Base-by-base conservation (phyloP, 202 grass and related monocot genomes). In the Brachypodium distachyon region DNA sequence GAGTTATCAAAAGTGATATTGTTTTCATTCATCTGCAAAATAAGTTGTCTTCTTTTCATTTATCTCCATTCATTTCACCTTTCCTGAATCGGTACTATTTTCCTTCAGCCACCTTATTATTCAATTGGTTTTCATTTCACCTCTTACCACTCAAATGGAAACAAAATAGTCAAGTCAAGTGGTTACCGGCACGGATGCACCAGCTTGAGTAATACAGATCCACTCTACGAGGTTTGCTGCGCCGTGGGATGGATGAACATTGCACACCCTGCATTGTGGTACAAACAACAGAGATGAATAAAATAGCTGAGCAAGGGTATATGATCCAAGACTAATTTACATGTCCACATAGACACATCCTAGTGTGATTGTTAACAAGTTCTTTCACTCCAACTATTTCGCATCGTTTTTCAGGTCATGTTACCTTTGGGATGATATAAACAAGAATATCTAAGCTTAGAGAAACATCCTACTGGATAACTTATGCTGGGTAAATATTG, bases 191-290 rank as follows among this genome's bases (percentile, higher is more conserved):
- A 81, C 87, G 93, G 55, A 96, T 96, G 67, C 93, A 96, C 93
- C 93, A 96, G 77, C 93, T 92, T 81, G 93, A 96, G 77, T 92
- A 92, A 81, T 92, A 96, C 26, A 86, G 69, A 83, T 96, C 93
- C 37, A 96, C 93, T 83, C 93, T 86, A 42, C 87, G 79, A 75
- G 93, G 93, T 74, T 92, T 92, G 67, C 51, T 92, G 64, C 71
- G 65, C 61, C 82, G 86, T 17, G 89, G 87, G 56, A 97, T 62
- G 72, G 87, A 87, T 39, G 79, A 77, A 55, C 82, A 97, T 69
- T 79, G 93, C 80, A 93, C 83, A 46, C 81, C 87, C 93, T 97
- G 77, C 55, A 84, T 44, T 72, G 75, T 53, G 12, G 47, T 68
- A 84, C 64, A 63, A 33, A 62, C 47, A 75, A 29, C 5, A 47